Conservation (phyloP, 192 early-diverging fungal species). For the Coemansia sp. region DNA sequence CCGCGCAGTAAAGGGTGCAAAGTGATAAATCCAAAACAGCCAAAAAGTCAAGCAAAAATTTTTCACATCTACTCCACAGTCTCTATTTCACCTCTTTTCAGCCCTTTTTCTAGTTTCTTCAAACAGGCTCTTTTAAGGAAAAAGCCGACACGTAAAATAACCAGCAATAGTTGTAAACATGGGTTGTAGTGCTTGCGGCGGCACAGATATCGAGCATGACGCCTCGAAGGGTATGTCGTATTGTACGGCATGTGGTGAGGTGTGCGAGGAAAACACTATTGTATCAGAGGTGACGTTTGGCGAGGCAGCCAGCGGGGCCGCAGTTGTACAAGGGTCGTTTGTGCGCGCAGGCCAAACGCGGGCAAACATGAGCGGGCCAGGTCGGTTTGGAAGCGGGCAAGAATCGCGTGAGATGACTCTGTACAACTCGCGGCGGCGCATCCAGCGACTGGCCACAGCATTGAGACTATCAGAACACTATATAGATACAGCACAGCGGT, state of each 20-base stretch:
- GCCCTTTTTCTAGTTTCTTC: neutral
- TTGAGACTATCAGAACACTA: constrained; percentile 72
- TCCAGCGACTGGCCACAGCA: constrained; percentile 70
- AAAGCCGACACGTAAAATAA: neutral
- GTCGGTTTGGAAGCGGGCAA: constrained; percentile 51
- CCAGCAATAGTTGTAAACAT: constrained; percentile 23
- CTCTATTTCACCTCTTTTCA: neutral
- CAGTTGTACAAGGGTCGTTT: constrained; percentile 72
- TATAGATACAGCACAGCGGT: constrained; percentile 79
- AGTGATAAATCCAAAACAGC: constrained; percentile 3
- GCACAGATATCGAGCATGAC: constrained; percentile 67
- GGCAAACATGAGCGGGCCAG: constrained; percentile 47
- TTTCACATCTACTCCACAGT: neutral
- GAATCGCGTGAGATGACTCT: constrained; percentile 72
- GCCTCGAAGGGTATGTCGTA: constrained; percentile 69
- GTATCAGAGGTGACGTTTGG: constrained; percentile 89
- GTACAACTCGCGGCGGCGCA: constrained; percentile 67
- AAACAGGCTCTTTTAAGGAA: too few relatives aligned
- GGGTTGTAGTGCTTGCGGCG: constrained; percentile 60
- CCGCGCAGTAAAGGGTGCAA: neutral
- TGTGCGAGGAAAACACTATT: constrained; percentile 90
- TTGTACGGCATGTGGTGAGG: constrained; percentile 65
- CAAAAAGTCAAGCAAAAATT: neutral
- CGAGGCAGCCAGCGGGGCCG: constrained; percentile 83
- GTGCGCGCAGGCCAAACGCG: constrained; percentile 66